These are phyloP conservation scores for Roridomyces roridus DNA, from an alignment of 768 basidiomycete species.

Conservation along the genomic window DNA sequence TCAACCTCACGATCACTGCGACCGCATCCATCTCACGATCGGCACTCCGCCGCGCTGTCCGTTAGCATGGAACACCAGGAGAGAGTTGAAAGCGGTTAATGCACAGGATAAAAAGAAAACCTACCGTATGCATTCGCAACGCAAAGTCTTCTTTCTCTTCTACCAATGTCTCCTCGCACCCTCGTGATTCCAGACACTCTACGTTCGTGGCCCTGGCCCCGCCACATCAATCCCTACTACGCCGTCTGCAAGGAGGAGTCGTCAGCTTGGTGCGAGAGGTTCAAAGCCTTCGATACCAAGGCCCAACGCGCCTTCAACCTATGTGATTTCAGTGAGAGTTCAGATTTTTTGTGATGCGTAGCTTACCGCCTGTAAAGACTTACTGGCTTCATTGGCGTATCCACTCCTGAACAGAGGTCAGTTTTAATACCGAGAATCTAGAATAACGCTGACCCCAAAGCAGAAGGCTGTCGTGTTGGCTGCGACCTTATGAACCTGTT, in stretches of 20 bases:
- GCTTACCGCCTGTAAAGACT: slow-evolving; percentile 28
- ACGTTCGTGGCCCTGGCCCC: slow-evolving; percentile 49
- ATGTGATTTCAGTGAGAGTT: slow-evolving; percentile 46
- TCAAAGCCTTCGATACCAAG: slow-evolving; percentile 39
- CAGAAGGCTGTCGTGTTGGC: slow-evolving; percentile 38
- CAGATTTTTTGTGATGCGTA: background rate
- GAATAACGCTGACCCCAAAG: background rate
- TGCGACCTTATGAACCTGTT: slow-evolving; percentile 60
- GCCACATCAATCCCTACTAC: slow-evolving; percentile 46
- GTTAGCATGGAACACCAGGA: too few relatives aligned
- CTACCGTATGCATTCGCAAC: too few relatives aligned
- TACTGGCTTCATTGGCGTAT: slow-evolving; percentile 46
- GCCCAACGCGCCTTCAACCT: slow-evolving; percentile 46
- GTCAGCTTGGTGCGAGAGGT: slow-evolving; percentile 42
- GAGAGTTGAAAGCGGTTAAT: too few relatives aligned
- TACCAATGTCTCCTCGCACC: background rate
- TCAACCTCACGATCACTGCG: too few relatives aligned
- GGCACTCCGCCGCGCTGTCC: too few relatives aligned
- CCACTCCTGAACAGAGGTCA: slow-evolving; percentile 40
- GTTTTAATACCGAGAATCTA: too few relatives aligned
- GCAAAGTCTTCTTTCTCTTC: too few relatives aligned
- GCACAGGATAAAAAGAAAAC: too few relatives aligned
- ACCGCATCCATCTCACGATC: too few relatives aligned
- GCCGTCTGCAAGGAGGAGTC: slow-evolving; percentile 39
- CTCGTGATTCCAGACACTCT: slow-evolving; percentile 45